These are phyloP conservation scores for Ogataea kodamae DNA, from an alignment of 805 yeast genomes.

Conservation along the genomic window DNA sequence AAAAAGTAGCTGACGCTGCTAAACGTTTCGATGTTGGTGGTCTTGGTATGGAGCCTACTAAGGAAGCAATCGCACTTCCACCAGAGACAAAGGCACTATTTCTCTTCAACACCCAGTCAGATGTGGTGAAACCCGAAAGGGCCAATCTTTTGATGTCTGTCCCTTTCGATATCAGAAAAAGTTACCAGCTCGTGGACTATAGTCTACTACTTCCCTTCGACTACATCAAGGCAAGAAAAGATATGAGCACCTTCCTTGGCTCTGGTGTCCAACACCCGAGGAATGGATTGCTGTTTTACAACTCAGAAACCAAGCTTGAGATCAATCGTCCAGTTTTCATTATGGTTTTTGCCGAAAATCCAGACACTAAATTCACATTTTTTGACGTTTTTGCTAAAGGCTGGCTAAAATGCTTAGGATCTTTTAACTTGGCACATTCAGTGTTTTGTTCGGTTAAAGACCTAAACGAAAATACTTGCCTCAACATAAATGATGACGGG, in stretches of 20 bases:
- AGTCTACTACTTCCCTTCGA: conserved; percentile 37
- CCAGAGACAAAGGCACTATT: conserved; percentile 35
- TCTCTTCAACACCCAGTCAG: conserved; percentile 32
- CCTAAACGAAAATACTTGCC: conserved; percentile 35
- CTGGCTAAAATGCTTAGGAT: conserved; percentile 37
- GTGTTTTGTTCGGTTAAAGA: conserved; percentile 40
- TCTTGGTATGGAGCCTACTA: conserved; percentile 14
- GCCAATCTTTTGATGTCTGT: conserved; percentile 27
- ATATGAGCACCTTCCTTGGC: conserved; percentile 5
- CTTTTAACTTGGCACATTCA: conserved; percentile 38
- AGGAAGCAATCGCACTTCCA: conserved; percentile 31
- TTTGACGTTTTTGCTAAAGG: conserved; percentile 41
- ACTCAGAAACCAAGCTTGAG: conserved; percentile 14
- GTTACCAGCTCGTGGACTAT: conserved; percentile 36
- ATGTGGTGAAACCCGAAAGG: neutral
- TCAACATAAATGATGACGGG: conserved; percentile 34
- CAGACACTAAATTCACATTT: conserved; percentile 23
- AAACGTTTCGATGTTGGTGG: conserved; percentile 13
- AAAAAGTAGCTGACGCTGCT: conserved; percentile 9
- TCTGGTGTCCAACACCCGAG: conserved; percentile 4
- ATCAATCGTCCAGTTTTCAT: conserved; percentile 37
- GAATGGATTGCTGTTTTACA: conserved; percentile 26
- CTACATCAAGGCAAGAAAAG: conserved; percentile 18
- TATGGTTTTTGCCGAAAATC: conserved; percentile 33
- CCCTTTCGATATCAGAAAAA: conserved; percentile 39